These are phyloP conservation scores for Shiraia sp. DNA, from an alignment of 2,329 filamentous ascomycete genomes.

Conservation along the genomic window DNA sequence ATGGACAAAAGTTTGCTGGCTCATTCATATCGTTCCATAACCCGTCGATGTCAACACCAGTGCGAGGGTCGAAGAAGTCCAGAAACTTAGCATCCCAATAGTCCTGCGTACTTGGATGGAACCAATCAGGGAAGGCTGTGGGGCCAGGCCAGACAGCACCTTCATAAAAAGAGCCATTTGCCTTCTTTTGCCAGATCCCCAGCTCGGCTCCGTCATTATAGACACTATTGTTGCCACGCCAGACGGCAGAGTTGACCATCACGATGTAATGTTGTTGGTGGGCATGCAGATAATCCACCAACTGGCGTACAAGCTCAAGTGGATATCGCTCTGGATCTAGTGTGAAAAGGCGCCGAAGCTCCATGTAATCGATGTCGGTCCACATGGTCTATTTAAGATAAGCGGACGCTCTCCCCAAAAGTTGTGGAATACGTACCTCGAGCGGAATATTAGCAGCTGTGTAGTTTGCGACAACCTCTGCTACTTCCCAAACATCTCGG, in stretches of 20 bases:
- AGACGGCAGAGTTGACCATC: conserved; percentile 76
- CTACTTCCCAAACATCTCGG: conserved; percentile 63
- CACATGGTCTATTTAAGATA: conserved; percentile 66
- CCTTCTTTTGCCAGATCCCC: conserved; percentile 55
- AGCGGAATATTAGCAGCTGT: conserved; percentile 63
- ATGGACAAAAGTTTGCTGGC: conserved; percentile 40
- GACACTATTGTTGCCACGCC: conserved; percentile 50
- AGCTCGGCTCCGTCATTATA: conserved; percentile 65
- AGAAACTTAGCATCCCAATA: conserved; percentile 74
- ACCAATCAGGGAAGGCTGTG: conserved; percentile 77
- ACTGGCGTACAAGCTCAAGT: conserved; percentile 62
- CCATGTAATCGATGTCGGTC: conserved; percentile 76
- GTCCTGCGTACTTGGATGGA: conserved; percentile 62
- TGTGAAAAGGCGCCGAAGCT: conserved; percentile 62
- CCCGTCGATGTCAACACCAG: conserved; percentile 74
- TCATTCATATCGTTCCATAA: conserved; percentile 60
- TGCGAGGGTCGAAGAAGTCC: conserved; percentile 65
- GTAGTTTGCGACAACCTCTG: conserved; percentile 69
- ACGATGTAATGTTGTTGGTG: conserved; percentile 72
- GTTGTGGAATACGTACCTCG: conserved; percentile 18
- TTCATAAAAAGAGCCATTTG: conserved; percentile 60
- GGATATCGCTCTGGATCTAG: conserved; percentile 68
- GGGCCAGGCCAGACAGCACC: conserved; percentile 79
- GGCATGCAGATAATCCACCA: conserved; percentile 68
- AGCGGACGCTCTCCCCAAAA: not conserved